Conservation (phyloP, 2,329 filamentous ascomycete species). For the Calonectria pauciramosa region DNA sequence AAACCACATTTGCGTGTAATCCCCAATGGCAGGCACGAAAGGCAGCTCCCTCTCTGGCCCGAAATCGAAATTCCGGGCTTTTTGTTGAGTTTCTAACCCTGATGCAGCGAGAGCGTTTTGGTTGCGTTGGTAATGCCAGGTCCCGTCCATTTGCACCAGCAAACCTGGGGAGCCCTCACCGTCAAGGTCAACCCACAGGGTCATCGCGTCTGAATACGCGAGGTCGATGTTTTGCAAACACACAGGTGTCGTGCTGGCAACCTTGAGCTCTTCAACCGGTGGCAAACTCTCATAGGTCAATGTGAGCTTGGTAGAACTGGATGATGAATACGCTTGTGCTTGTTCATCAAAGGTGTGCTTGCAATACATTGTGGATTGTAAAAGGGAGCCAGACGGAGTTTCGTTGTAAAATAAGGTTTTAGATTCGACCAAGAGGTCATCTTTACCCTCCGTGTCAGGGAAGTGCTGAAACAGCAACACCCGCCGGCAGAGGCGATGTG, state of each 20-base stretch:
- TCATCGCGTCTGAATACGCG: not conserved
- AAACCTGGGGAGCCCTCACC: not conserved
- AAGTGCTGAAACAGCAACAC: not conserved
- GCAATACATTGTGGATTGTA: not conserved
- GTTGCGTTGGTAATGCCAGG: not conserved
- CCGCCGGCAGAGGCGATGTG: not conserved
- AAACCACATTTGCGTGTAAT: not conserved
- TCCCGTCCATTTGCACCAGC: not conserved
- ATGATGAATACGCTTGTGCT: not conserved
- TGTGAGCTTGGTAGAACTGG: not conserved
- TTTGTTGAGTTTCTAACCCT: not conserved
- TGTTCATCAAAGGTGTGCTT: not conserved
- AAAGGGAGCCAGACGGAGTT: not conserved
- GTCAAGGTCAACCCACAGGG: not conserved
- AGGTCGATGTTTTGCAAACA: not conserved
- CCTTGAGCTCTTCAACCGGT: not conserved
- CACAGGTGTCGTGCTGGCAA: not conserved
- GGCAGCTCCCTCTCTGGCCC: not conserved
- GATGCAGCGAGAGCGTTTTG: not conserved
- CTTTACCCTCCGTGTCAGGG: not conserved
- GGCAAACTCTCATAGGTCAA: not conserved
- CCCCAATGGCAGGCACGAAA: not conserved
- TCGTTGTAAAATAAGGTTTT: not conserved
- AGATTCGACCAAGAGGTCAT: not conserved
- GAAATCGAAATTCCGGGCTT: not conserved